Percentiles rank a stretch among this genome's conserved stretches.
Conservation (phyloP, 768 basidiomycete genomes). For the Panaeolus cyanescens region DNA sequence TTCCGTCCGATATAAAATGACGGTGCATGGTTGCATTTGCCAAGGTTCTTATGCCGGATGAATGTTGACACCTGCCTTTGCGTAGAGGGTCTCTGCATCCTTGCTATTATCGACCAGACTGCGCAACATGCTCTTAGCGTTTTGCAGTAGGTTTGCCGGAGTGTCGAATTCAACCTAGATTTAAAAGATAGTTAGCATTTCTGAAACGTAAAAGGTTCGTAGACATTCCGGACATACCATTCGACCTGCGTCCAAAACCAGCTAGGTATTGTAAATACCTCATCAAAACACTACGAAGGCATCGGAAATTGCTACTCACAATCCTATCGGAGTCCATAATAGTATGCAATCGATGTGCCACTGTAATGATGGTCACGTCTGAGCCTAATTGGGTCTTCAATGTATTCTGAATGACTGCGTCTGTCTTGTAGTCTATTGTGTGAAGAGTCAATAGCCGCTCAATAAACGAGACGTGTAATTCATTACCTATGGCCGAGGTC, state of each 20-base stretch:
- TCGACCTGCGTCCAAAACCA: constrained; percentile 56
- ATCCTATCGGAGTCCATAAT: constrained; percentile 68
- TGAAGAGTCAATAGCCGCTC: neutral
- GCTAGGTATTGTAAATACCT: constrained; percentile 21
- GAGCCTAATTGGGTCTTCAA: constrained; percentile 64
- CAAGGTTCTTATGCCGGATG: neutral
- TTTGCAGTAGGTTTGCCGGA: constrained; percentile 14
- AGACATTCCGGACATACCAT: constrained; percentile 32
- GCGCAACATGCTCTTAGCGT: constrained; percentile 14
- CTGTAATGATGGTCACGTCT: constrained; percentile 63
- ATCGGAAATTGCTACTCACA: constrained; percentile 25
- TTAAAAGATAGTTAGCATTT: neutral
- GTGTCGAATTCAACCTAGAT: constrained; percentile 19
- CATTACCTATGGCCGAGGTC: constrained; percentile 50
- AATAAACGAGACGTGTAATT: neutral
- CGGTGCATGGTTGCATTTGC: no score
- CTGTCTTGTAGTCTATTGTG: constrained; percentile 57
- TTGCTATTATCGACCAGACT: constrained; percentile 20
- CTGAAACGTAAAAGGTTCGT: constrained; percentile 12
- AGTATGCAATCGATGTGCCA: constrained; percentile 72
- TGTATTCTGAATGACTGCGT: constrained; percentile 68
- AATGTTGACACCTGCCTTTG: neutral
- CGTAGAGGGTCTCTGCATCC: constrained; percentile 16
- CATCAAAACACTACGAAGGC: constrained; percentile 16
- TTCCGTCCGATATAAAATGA: no score